Evolutionary conservation across 768 basidiomycete genomes (phyloP), one percentile per base, ranked within the genome.

Genomic region (Pleurotus giganteus): DNA sequence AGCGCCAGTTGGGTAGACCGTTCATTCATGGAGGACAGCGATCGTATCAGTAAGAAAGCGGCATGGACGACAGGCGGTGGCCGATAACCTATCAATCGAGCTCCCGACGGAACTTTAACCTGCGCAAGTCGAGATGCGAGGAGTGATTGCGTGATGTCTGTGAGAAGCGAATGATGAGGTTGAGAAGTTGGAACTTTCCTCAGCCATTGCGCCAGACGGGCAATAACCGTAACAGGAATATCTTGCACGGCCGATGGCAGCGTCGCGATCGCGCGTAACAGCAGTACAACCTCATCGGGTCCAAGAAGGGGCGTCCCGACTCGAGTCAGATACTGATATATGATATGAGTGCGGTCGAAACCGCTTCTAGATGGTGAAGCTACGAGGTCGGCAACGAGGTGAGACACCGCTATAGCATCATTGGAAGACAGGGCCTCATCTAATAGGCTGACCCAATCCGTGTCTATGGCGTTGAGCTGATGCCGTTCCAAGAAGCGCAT

Each of bases 21-120:
- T 36, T 71, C 65, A 3, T 68, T 66, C 42, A 70, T 53, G 13
- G 59, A 51, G 1, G 81, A 64, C 39, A 84, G 70, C 50, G 71
- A 72, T 45, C 75, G 67, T n/a, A 79, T 58, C 39, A 81, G 63
- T 28, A 59, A 58, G 58, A 81, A 85, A 6, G 80, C 63, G 9
- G 69, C 60, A 46, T 67, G 70, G 23, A 78, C 68, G 23, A 72
- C 53, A 11, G 56, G 47, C 2, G 79, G 71, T 2, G 79, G 78
- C 41, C 56, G 60, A 58, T 75, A 74, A n/a, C 64, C 65, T 37
- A 74, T 63, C n/a, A 66, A 58, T 36, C 54, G 53, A 24, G 65
- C 59, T 2, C 66, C 68, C n/a, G 57, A 47, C 15, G 73, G 73
- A 5, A 54, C 63, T 3, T 52, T 57, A 43, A 66, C 54, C 8